phyloP scores from a whole-genome alignment of 2,329 filamentous ascomycete genomes.

The Daldinia eschscholtzii region DNA sequence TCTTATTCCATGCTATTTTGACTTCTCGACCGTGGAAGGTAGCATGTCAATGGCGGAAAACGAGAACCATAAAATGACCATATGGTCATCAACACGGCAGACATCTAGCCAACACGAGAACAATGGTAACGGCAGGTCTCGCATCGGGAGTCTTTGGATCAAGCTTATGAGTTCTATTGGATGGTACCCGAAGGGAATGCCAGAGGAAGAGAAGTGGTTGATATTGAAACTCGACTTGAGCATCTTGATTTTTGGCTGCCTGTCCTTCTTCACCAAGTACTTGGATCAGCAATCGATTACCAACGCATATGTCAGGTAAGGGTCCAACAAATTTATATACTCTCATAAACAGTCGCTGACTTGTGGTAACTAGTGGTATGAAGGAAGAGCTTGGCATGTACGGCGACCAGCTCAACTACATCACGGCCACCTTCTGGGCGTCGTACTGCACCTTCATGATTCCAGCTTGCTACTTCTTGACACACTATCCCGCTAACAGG shows the following conservation, averaged over 20 bases:
- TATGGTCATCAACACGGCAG: constrained; percentile 5
- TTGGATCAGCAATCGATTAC: constrained; percentile 56
- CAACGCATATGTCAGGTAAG: constrained; percentile 55
- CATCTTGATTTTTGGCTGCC: constrained; percentile 56
- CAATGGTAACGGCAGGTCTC: not conserved
- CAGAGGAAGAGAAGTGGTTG: constrained; percentile 52
- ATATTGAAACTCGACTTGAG: constrained; percentile 56
- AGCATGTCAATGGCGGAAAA: constrained; percentile 9
- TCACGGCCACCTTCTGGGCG: constrained; percentile 53
- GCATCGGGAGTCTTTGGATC: constrained; percentile 27
- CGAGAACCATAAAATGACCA: constrained; percentile 15
- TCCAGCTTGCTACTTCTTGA: constrained; percentile 56
- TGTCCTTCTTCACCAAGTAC: constrained; percentile 58
- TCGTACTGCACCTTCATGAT: constrained; percentile 58
- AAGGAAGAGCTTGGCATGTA: constrained; percentile 52
- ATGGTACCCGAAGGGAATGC: constrained; percentile 54
- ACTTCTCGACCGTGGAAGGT: not conserved
- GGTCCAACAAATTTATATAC: not conserved
- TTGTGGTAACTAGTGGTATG: constrained; percentile 53
- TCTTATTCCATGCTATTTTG: not conserved
- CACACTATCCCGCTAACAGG: constrained; percentile 54
- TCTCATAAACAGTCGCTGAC: not conserved
- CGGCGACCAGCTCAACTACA: constrained; percentile 54
- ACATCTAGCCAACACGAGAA: not conserved
- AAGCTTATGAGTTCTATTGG: constrained; percentile 40